These are phyloP conservation scores for Fomitiporia mediterranea DNA, from an alignment of 1,284 basidiomycete genomes.

Conservation along the genomic window DNA sequence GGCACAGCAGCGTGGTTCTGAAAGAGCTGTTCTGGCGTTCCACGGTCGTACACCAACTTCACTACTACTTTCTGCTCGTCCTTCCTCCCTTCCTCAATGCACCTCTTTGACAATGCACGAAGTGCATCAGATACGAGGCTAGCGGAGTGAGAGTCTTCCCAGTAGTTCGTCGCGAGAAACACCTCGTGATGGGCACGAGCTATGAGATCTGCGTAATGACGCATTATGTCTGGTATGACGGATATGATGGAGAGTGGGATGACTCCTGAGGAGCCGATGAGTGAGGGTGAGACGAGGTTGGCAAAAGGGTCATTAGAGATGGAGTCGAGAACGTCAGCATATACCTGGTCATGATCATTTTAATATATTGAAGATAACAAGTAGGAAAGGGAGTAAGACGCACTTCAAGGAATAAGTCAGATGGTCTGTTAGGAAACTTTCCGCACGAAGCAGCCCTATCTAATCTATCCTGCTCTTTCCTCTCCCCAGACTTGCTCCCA, in stretches of 20 bases:
- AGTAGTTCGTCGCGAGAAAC: slow-evolving; percentile 54
- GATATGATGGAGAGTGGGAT: slow-evolving; percentile 46
- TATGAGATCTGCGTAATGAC: slow-evolving; percentile 49
- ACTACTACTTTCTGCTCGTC: slow-evolving; percentile 47
- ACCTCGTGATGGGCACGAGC: slow-evolving; percentile 50
- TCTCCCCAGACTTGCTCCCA: neutral
- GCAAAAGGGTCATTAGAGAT: slow-evolving; percentile 46
- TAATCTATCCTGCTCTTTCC: slow-evolving; percentile 20
- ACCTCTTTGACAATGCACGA: slow-evolving; percentile 47
- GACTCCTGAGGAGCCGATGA: slow-evolving; percentile 49
- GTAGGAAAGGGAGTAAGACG: slow-evolving; percentile 8
- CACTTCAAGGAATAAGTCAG: slow-evolving; percentile 41
- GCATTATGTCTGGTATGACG: slow-evolving; percentile 56
- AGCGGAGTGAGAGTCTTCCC: slow-evolving; percentile 45
- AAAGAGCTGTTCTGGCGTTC: slow-evolving; percentile 50
- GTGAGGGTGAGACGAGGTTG: slow-evolving; percentile 46
- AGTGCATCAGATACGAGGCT: slow-evolving; percentile 50
- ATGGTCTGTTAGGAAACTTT: slow-evolving; percentile 36
- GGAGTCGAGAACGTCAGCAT: slow-evolving; percentile 45
- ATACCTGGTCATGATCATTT: slow-evolving; percentile 36
- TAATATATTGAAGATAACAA: neutral
- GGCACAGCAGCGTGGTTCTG: slow-evolving; percentile 54
- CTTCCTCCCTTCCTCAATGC: slow-evolving; percentile 35
- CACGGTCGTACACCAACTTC: slow-evolving; percentile 67
- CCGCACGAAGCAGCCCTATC: slow-evolving; percentile 37